Conservation (phyloP, 495 filamentous ascomycete genomes). For the Penicillium psychrofluorescens region DNA sequence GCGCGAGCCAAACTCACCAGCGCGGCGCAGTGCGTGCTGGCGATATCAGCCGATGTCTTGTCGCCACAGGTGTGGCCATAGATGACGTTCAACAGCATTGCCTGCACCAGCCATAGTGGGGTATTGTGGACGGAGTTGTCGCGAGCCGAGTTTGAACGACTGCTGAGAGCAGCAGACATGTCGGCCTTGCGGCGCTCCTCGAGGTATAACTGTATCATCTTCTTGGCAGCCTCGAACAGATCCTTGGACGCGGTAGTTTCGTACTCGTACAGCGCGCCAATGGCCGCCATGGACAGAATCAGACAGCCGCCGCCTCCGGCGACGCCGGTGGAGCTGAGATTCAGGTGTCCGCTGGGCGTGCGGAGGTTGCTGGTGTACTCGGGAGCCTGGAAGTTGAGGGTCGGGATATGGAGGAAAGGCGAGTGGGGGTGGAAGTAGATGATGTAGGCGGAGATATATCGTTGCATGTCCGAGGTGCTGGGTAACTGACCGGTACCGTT, state of each 20-base stretch:
- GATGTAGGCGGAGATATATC: constrained; percentile 87
- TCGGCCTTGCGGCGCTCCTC: constrained; percentile 90
- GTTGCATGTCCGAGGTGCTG: constrained; percentile 85
- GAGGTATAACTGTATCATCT: constrained; percentile 88
- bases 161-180: constrained; percentile 64
- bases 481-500: constrained; percentile 58
- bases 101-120: constrained; percentile 95
- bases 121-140: constrained; percentile 71
- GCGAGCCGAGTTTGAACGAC: constrained; percentile 48
- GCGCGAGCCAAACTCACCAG: constrained; percentile 86
- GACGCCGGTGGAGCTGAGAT: constrained; percentile 55
- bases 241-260: constrained; percentile 75
- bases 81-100: constrained; percentile 94
- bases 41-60: constrained; percentile 82
- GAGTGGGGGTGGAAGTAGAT: constrained; percentile 92
- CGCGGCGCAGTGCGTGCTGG: constrained; percentile 83
- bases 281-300: constrained; percentile 91
- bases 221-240: constrained; percentile 87
- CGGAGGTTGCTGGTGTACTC: constrained; percentile 55
- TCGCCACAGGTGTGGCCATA: constrained; percentile 96
- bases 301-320: constrained; percentile 82
- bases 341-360: constrained; percentile 42
- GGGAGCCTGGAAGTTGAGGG: constrained; percentile 80
- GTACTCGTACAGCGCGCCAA: constrained; percentile 90
- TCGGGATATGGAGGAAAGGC: constrained; percentile 89